Evolutionary conservation across 768 basidiomycete species (phyloP), one percentile per base, ranked within the genome.

Genomic region (Phallus indusiatus): DNA sequence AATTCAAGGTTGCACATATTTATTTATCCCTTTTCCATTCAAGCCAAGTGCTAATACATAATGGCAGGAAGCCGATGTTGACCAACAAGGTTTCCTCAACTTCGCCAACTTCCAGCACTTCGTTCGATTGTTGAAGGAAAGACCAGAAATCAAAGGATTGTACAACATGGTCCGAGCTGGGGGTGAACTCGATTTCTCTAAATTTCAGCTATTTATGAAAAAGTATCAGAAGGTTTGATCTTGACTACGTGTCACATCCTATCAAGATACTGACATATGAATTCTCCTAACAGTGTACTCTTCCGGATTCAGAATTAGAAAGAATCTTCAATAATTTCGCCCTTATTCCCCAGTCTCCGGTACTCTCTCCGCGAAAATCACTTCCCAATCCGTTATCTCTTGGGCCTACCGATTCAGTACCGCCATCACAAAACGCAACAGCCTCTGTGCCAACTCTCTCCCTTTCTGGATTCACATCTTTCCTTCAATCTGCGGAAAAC

Each of bases 401-500:
- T 35, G 17, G 24, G 1, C 56, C 62, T 1, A 64, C 62, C 5
- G 67, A 65, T 21, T 65, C 68, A 1, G 62, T 63, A 12, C 70
- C 68, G 51, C 64, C 64, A 21, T 64, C 70, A n/a, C 35, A 1
- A 18, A 14, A 55, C 1, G 42, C 65, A 14, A 47, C 61, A 8
- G 14, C 53, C 24, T 58, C 35, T 17, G 21, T 59, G 7, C 10
- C 50, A 20, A 47, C 50, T 54, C 42, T 58, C 57, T 46, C 81
- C 1, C 63, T 84, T 17, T 83, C 86, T 22, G 79, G 75, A 0
- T 90, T 98, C 68, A 81, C 83, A 1, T 74, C 84, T 1, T 96
- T 93, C 76, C 81, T 98, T 5, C 69, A 86, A 10, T 94, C 93
- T 0, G 67, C 80, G 0, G 88, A 93, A 62, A 97, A 96, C 64